A percentile compares a stretch with the other conserved stretches of the same genome.
Conservation (phyloP, 768 basidiomycete species). For the Ramaria rubella region DNA sequence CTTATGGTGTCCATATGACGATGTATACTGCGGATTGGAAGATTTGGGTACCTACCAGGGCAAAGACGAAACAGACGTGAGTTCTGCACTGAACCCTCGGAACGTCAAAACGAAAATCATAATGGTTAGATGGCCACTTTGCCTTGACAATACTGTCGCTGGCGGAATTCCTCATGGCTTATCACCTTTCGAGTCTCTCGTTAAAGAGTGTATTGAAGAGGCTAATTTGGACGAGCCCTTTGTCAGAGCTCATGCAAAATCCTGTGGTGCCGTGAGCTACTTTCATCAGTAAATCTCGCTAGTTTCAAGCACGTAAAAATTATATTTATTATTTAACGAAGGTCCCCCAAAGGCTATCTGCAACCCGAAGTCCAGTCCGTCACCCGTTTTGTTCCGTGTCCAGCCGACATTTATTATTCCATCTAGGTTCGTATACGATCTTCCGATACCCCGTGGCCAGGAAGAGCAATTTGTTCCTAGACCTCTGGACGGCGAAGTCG, state of each 20-base stretch:
- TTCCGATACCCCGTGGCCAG: constrained; percentile 55
- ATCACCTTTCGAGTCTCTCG: constrained; percentile 59
- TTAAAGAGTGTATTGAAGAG: constrained; percentile 93
- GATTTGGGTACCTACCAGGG: constrained; percentile 85
- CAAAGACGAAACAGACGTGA: constrained; percentile 84
- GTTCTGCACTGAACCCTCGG: constrained; percentile 21
- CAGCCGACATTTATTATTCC: background rate
- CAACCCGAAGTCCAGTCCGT: constrained; percentile 82
- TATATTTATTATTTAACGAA: constrained; percentile 18
- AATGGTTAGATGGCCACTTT: constrained; percentile 64
- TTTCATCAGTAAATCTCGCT: constrained; percentile 52
- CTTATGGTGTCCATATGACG: constrained; percentile 90
- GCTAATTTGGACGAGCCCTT: constrained; percentile 70
- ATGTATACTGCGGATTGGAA: constrained; percentile 54
- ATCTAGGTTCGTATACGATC: constrained; percentile 76
- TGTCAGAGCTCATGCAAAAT: constrained; percentile 49
- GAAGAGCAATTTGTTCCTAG: constrained; percentile 51
- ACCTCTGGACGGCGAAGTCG: constrained; percentile 90
- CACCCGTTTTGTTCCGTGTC: background rate
- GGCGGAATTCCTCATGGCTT: constrained; percentile 87
- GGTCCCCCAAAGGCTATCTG: constrained; percentile 66
- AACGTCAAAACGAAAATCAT: background rate
- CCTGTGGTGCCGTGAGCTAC: constrained; percentile 73
- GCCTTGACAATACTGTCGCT: constrained; percentile 85
- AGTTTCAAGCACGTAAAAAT: background rate